A percentile compares a stretch with the other conserved stretches of the same genome.
These are phyloP conservation scores for Debaryomycetaceae sp. DNA, from an alignment of 1,139 yeast genomes.

Conservation along the genomic window DNA sequence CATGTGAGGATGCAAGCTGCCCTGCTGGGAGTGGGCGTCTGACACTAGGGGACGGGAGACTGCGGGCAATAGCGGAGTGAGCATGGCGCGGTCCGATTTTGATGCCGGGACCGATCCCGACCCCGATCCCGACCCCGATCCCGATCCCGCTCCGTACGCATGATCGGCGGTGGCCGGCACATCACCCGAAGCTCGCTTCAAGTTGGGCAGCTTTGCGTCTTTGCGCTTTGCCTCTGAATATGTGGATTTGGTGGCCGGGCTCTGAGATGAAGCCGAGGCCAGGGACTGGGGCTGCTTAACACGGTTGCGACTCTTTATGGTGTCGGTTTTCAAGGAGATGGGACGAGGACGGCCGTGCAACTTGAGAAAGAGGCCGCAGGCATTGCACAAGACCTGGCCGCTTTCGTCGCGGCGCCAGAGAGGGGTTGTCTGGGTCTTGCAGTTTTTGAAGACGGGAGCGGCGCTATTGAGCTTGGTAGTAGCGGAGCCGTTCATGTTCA, in stretches of 20 bases:
- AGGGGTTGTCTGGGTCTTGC: constrained; percentile 88
- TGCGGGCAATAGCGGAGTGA: constrained; percentile 24
- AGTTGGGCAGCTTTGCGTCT: constrained; percentile 23
- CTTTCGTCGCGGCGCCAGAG: constrained; percentile 91
- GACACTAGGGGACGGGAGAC: constrained; percentile 1
- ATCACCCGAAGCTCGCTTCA: constrained; percentile 13
- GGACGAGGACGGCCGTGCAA: constrained; percentile 91
- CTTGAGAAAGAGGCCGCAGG: constrained; percentile 86
- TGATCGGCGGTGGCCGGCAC: constrained; percentile 7
- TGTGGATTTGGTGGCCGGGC: constrained; percentile 37
- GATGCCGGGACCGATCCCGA: background rate
- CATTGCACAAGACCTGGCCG: constrained; percentile 89
- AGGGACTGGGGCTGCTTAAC: constrained; percentile 42
- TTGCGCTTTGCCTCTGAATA: too few relatives aligned
- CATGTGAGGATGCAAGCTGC: constrained; percentile 13
- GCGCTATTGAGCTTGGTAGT: constrained; percentile 40
- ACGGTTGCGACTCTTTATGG: constrained; percentile 81
- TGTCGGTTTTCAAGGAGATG: constrained; percentile 80
- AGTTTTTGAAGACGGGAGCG: constrained; percentile 75
- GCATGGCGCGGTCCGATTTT: background rate
- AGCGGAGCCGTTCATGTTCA: constrained; percentile 32
- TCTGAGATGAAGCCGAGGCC: constrained; percentile 30
- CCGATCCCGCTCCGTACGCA: background rate
- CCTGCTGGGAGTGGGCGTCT: background rate
- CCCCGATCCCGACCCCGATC: background rate